A percentile compares a stretch with the other conserved stretches of the same genome.
phyloP scores from a whole-genome alignment of 768 basidiomycete species.

The Trametes coccinea region DNA sequence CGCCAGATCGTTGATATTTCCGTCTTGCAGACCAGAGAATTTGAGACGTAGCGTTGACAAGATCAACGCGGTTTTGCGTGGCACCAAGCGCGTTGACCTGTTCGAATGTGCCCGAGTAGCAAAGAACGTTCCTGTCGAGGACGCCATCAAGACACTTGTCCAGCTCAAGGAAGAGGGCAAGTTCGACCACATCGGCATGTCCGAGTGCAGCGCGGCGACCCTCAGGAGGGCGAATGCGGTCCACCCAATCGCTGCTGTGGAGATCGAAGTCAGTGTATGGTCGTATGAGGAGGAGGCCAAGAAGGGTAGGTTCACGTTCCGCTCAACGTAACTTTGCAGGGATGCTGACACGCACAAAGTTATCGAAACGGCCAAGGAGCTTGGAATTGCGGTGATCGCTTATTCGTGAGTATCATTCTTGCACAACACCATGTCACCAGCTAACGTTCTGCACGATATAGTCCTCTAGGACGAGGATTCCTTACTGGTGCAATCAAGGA shows the following conservation, averaged over 20 bases:
- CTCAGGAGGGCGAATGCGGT: slow-evolving; percentile 46
- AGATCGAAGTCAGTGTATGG: slow-evolving; percentile 70
- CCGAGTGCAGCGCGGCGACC: slow-evolving; percentile 53
- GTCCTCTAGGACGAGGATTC: slow-evolving; percentile 55
- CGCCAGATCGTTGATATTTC: background rate
- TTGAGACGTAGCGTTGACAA: slow-evolving; percentile 48
- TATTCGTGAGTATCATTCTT: slow-evolving; percentile 46
- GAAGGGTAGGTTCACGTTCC: slow-evolving; percentile 34
- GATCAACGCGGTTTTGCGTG: slow-evolving; percentile 46
- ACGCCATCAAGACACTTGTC: slow-evolving; percentile 43
- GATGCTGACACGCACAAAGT: slow-evolving; percentile 33
- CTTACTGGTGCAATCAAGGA: slow-evolving; percentile 51
- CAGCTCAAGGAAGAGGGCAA: slow-evolving; percentile 53
- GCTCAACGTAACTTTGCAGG: background rate
- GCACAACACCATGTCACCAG: background rate
- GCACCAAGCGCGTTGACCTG: slow-evolving; percentile 58
- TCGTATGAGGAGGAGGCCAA: slow-evolving; percentile 54
- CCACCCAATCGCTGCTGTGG: slow-evolving; percentile 56
- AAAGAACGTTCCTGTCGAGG: slow-evolving; percentile 45
- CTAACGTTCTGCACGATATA: slow-evolving; percentile 25
- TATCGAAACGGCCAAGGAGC: slow-evolving; percentile 52
- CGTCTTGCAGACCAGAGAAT: slow-evolving; percentile 35
- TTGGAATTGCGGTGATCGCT: slow-evolving; percentile 57
- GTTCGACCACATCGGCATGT: slow-evolving; percentile 60
- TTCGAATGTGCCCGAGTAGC: slow-evolving; percentile 57